A percentile compares a stretch with the other conserved stretches of the same genome.
phyloP scores from a whole-genome alignment of 371 early-diverging fungal species.

The Actinomortierella ambigua region DNA sequence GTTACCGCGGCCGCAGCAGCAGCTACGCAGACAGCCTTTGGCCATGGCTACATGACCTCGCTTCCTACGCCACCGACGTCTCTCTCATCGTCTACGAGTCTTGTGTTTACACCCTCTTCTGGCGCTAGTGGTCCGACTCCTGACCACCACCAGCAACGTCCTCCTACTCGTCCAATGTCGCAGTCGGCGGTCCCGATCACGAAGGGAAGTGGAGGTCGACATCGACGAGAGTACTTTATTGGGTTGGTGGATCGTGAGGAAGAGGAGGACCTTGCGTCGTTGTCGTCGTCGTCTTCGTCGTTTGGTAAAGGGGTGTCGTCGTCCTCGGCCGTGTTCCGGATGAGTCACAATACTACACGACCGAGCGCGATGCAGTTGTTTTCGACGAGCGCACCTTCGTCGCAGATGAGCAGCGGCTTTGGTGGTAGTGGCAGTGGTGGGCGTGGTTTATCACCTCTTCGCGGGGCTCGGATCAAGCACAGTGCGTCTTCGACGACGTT shows the following conservation, averaged over 20 bases:
- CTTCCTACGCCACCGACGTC: slow-evolving; percentile 36
- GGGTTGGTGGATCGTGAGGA: slow-evolving; percentile 18
- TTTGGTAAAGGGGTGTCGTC: no score
- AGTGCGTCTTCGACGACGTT: slow-evolving; percentile 11
- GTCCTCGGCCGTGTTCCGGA: no score
- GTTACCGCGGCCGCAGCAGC: neutral
- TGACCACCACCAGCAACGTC: slow-evolving; percentile 10
- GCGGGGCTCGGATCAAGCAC: no score
- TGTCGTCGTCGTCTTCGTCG: no score
- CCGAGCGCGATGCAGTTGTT: slow-evolving; percentile 22
- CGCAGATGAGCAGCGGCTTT: slow-evolving; percentile 13
- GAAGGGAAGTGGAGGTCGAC: slow-evolving; percentile 8
- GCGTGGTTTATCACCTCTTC: neutral
- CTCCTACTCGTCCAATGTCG: slow-evolving; percentile 15
- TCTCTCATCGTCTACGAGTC: slow-evolving; percentile 4
- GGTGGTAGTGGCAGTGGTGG: slow-evolving; percentile 9
- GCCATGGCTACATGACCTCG: neutral
- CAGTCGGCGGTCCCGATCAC: slow-evolving; percentile 23
- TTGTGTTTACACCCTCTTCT: slow-evolving; percentile 4
- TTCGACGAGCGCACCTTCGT: slow-evolving; percentile 37
- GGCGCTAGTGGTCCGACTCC: neutral
- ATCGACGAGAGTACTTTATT: slow-evolving; percentile 13
- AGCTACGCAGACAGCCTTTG: neutral
- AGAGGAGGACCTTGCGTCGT: slow-evolving; percentile 2
- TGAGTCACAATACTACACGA: slow-evolving; percentile 3